These are phyloP conservation scores for Hypoxylon sp. DNA, from an alignment of 2,329 filamentous ascomycete species.

Conservation along the genomic window DNA sequence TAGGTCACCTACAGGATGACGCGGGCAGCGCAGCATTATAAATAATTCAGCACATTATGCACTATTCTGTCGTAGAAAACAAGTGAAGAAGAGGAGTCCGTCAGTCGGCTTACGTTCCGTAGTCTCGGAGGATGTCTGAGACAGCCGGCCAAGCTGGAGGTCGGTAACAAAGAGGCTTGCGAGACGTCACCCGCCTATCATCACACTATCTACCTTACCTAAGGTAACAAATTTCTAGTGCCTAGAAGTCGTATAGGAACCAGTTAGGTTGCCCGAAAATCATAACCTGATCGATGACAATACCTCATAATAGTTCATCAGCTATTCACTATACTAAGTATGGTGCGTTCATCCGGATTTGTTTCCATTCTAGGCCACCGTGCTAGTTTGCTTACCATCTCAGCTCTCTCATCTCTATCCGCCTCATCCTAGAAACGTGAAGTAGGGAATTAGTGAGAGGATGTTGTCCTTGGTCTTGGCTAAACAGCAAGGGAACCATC, in stretches of 20 bases:
- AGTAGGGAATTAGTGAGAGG: background rate
- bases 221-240: background rate
- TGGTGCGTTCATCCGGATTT: background rate
- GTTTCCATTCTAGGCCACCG: background rate
- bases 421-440: background rate
- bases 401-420: background rate
- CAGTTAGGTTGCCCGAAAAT: background rate
- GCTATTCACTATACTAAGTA: background rate
- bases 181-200: background rate
- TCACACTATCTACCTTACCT: background rate
- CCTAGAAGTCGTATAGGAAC: background rate
- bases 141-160: constrained; percentile 1
- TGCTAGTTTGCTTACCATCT: background rate
- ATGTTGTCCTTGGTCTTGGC: background rate
- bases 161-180: background rate
- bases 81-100: background rate
- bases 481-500: background rate
- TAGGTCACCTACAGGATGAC: constrained; percentile 9
- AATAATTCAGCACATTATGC: background rate
- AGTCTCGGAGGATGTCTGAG: background rate
- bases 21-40: constrained; percentile 7
- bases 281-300: background rate
- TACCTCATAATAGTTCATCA: background rate
- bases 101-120: constrained; percentile 5
- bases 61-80: background rate